Percentiles rank a stretch among this genome's conserved stretches.
Evolutionary conservation across 1,284 basidiomycete species (phyloP).

Genomic region (Coniferiporia sulphurascens): DNA sequence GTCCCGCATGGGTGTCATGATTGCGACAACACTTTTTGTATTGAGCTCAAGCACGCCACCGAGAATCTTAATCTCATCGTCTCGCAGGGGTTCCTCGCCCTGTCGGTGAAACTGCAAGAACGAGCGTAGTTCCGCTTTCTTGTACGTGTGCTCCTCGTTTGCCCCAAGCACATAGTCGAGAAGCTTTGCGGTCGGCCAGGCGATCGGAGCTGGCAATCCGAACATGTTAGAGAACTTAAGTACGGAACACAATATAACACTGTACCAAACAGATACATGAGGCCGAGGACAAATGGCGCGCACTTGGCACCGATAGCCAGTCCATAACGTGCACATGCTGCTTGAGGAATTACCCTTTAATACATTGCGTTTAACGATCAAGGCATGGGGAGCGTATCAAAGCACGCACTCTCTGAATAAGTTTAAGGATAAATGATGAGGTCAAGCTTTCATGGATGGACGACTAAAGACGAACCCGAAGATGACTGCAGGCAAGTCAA

Average conservation of each 20-base stretch:
- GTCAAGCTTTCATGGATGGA: background rate
- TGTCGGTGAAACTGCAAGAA: conserved; percentile 90
- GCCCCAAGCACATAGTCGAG: conserved; percentile 77
- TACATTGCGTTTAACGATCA: background rate
- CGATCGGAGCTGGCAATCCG: conserved; percentile 60
- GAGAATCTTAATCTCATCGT: conserved; percentile 86
- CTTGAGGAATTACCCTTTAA: conserved; percentile 82
- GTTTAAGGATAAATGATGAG: background rate
- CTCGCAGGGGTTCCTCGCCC: conserved; percentile 81
- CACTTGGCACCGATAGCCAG: conserved; percentile 85
- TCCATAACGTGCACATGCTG: conserved; percentile 85
- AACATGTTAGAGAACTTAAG: background rate
- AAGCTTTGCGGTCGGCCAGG: conserved; percentile 85
- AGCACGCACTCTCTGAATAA: conserved; percentile 25
- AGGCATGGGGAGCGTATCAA: background rate
- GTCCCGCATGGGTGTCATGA: conserved; percentile 89
- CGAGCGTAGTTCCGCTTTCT: conserved; percentile 88
- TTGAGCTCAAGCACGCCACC: conserved; percentile 87
- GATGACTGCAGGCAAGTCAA: conserved; percentile 46
- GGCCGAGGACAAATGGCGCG: conserved; percentile 70
- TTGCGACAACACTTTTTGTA: conserved; percentile 74
- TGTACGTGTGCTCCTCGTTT: conserved; percentile 74
- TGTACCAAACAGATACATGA: conserved; percentile 79
- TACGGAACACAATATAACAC: conserved; percentile 5
- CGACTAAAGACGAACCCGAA: conserved; percentile 59